Evolutionary conservation across 169 alveolate genomes (phyloP).

Genomic region (Cryptosporidium sp.): DNA sequence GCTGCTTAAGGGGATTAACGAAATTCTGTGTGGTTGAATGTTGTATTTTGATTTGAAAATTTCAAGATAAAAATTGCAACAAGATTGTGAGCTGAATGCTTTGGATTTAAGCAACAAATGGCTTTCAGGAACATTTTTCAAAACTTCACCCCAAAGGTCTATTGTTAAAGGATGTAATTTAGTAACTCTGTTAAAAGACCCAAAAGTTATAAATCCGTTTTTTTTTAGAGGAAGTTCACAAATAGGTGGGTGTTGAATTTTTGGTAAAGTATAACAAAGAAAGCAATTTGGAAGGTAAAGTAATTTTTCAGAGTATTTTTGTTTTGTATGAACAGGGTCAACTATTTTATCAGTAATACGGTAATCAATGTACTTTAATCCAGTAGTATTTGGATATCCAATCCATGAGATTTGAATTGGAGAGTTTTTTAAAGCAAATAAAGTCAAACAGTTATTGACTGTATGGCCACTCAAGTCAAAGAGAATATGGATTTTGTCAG

Average conservation of each 20-base stretch:
- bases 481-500: slow-evolving; percentile 83
- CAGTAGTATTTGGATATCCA: slow-evolving; percentile 88
- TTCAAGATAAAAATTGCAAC: slow-evolving; percentile 23
- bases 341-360: slow-evolving; percentile 82
- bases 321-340: slow-evolving; percentile 77
- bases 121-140: slow-evolving; percentile 81
- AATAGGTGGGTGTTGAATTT: slow-evolving; percentile 47
- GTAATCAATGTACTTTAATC: slow-evolving; percentile 84
- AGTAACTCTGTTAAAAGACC: slow-evolving; percentile 85
- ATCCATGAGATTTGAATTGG: slow-evolving; percentile 82
- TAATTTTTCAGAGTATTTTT: slow-evolving; percentile 79
- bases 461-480: slow-evolving; percentile 89
- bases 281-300: slow-evolving; percentile 83
- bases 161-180: slow-evolving; percentile 81
- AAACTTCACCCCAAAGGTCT: slow-evolving; percentile 79
- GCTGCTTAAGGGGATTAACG: slow-evolving; percentile 21
- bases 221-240: slow-evolving; percentile 76
- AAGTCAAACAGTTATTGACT: slow-evolving; percentile 83
- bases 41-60: slow-evolving; percentile 15
- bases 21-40: slow-evolving; percentile 10
- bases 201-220: slow-evolving; percentile 84
- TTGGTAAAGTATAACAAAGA: slow-evolving; percentile 82
- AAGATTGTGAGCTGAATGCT: slow-evolving; percentile 73
- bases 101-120: slow-evolving; percentile 78
- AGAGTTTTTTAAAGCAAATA: slow-evolving; percentile 83